Conservation (phyloP, 2,329 filamentous ascomycete species). For the Diplodia scrobiculata region DNA sequence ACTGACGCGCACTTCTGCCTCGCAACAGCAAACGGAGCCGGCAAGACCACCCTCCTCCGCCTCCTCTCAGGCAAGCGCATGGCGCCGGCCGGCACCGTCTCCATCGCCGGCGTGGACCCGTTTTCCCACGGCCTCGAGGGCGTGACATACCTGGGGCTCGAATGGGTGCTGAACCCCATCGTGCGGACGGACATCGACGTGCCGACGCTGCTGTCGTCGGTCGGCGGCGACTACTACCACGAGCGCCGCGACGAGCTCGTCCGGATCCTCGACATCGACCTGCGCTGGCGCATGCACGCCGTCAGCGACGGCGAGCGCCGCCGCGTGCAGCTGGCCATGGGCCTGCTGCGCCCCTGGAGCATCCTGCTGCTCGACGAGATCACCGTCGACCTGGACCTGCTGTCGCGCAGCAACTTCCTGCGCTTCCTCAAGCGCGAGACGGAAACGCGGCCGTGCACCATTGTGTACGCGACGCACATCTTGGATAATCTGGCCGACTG, state of each 20-base stretch:
- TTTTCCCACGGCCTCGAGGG: conserved; percentile 89
- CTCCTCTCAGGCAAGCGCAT: conserved; percentile 94
- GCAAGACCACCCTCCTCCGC: conserved; percentile 94
- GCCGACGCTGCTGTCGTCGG: conserved; percentile 75
- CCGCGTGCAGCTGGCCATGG: conserved; percentile 94
- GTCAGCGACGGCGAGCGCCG: conserved; percentile 91
- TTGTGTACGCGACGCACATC: conserved; percentile 97
- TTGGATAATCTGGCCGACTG: conserved; percentile 91
- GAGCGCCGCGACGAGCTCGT: conserved; percentile 85
- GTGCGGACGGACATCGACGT: conserved; percentile 95
- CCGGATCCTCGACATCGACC: conserved; percentile 85
- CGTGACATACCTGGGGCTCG: conserved; percentile 93
- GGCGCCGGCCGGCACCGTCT: conserved; percentile 72
- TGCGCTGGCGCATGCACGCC: conserved; percentile 91
- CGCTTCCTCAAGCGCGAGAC: conserved; percentile 86
- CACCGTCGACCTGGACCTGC: conserved; percentile 90
- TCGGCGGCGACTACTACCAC: conserved; percentile 83
- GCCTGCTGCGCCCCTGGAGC: conserved; percentile 84
- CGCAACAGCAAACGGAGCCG: conserved; percentile 78
- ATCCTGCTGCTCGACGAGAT: conserved; percentile 93
- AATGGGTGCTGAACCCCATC: conserved; percentile 97
- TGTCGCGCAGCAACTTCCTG: conserved; percentile 82
- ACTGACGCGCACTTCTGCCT: conserved; percentile 17
- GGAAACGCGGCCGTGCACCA: conserved; percentile 76
- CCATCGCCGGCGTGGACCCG: conserved; percentile 80